Base-by-base conservation (phyloP, 31 red algal species). In the Endocladia muricata region DNA sequence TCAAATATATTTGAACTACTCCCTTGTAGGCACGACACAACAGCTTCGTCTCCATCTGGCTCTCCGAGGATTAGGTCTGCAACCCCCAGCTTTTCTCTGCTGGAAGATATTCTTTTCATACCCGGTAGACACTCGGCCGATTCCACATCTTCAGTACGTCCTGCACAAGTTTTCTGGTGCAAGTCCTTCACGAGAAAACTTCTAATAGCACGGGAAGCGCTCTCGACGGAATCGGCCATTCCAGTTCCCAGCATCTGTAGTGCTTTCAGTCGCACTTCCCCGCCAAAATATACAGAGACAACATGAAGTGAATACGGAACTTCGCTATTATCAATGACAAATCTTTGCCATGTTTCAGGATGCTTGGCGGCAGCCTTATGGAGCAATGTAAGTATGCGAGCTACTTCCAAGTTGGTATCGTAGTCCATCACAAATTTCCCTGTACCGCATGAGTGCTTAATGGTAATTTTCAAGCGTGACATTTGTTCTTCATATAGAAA, bases 281-380 rank as follows among this genome's bases (percentile, higher is more conserved):
- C 86, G 19, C 60, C 62, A 9, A 64, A 60, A 3, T 44, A 17
- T 36, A 44, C 69, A 15, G 86, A 43, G 30, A 56, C 47, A 2
- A 69, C 42, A 28, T 54, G 63, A 3, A 90, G 22, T 23, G 36
- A 3, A 3, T 43, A 4, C 1, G 77, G 47, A 62, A 82, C 51
- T n/a, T 51, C 25, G 31, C 59, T 52, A 77, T 82, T 41, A 2
- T 19, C 51, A 55, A 72, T 61, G 3, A 69, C 61, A 60, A 76
- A 90, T 25, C 79, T 70, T 59, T 78, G 76, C 78, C 86, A 90
- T 2, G 86, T 90, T 48, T 43, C 63, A 15, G 86, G 86, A 47
- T 90, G 86, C 42, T 49, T 17, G n/a, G 42, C 39, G 19, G 77
- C 72, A 32, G 86, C 77, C 76, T 81, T 81, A 9, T 61, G 70